Evolutionary conservation across 169 alveolate species (phyloP).

Genomic region (Toxoplasma gondii): DNA sequence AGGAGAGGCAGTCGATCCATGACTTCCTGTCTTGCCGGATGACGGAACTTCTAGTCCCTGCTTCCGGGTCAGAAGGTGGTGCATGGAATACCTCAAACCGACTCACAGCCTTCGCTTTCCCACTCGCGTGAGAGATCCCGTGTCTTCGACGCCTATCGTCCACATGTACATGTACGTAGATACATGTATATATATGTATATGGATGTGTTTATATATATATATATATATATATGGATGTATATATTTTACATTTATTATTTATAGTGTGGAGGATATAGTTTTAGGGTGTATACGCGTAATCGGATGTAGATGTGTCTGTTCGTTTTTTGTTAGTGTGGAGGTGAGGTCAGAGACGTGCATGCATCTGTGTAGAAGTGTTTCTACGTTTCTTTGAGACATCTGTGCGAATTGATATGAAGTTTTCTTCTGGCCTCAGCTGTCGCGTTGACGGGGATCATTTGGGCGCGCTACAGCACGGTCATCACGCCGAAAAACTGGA

Average conservation of each 20-base stretch:
- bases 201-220: neutral
- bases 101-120: too few relatives aligned
- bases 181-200: neutral
- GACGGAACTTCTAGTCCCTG: too few relatives aligned
- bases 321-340: neutral
- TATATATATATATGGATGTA: neutral
- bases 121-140: too few relatives aligned
- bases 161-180: too few relatives aligned
- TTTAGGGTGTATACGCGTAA: neutral
- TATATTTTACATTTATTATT: too few relatives aligned
- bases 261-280: neutral
- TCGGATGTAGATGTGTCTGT: neutral
- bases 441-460: constrained; percentile 79
- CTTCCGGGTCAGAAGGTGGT: too few relatives aligned
- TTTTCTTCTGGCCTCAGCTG: constrained; percentile 70
- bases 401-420: neutral
- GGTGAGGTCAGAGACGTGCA: neutral
- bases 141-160: too few relatives aligned
- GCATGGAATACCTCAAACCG: too few relatives aligned
- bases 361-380: neutral
- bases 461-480: constrained; percentile 84
- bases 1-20: too few relatives aligned
- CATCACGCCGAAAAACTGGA: constrained; percentile 81
- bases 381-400: neutral
- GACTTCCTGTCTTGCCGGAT: too few relatives aligned